These are phyloP conservation scores for Rhododendron vialii DNA, from an alignment of 148 eudicot species.

Conservation along the genomic window DNA sequence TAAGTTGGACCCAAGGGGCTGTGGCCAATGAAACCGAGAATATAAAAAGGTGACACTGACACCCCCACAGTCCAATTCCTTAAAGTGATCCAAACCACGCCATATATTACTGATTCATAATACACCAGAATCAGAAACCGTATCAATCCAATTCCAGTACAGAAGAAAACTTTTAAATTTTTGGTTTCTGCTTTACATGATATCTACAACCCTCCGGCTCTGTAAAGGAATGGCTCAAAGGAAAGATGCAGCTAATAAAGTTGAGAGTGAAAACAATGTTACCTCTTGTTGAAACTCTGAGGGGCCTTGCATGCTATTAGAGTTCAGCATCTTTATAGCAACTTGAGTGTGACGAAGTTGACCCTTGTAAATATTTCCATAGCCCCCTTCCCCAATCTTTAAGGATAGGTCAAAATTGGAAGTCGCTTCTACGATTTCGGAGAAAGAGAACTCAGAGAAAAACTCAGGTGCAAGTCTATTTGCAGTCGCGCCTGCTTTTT, in stretches of 20 bases:
- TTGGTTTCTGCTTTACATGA: neutral
- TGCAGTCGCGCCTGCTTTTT: slow-evolving; percentile 34
- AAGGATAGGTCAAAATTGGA: slow-evolving; percentile 42
- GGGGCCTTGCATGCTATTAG: slow-evolving; percentile 61
- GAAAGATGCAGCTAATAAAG: neutral
- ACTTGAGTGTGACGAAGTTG: slow-evolving; percentile 66
- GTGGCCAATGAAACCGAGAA: neutral
- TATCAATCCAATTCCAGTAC: neutral
- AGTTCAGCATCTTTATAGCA: slow-evolving; percentile 63
- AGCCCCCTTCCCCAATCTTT: slow-evolving; percentile 87
- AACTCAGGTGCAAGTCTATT: slow-evolving; percentile 30
- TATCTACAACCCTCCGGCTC: neutral
- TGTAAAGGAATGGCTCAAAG: neutral
- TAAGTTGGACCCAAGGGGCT: neutral
- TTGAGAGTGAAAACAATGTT: neutral
- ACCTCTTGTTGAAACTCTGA: slow-evolving; percentile 87
- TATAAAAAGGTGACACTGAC: neutral
- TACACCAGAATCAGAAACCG: neutral
- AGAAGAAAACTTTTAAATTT: neutral
- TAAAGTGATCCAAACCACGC: neutral
- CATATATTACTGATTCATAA: neutral
- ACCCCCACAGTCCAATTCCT: neutral
- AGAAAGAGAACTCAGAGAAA: slow-evolving; percentile 54
- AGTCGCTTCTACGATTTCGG: slow-evolving; percentile 74
- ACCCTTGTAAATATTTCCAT: slow-evolving; percentile 64